Percentiles rank a stretch among this genome's conserved stretches.
Evolutionary conservation across 192 early-diverging fungal species (phyloP).

Genomic region (Umbelopsis ramanniana): DNA sequence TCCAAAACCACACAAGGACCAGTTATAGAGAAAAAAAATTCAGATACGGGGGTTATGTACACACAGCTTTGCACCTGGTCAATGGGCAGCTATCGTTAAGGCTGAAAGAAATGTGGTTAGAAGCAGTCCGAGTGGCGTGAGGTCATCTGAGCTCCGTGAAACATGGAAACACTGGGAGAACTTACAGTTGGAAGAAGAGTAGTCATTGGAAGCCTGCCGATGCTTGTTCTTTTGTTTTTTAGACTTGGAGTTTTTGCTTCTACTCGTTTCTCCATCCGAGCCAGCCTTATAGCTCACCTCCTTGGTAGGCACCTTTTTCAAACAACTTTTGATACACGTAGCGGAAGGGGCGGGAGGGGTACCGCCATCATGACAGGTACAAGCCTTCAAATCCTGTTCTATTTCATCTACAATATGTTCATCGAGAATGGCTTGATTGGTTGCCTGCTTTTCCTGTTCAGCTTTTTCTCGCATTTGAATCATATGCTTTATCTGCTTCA

Average conservation of each 20-base stretch:
- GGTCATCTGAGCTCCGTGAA: slow-evolving; percentile 20
- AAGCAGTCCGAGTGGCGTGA: slow-evolving; percentile 9
- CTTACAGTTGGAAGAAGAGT: background rate
- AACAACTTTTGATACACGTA: slow-evolving; percentile 30
- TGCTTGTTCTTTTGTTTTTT: slow-evolving; percentile 2
- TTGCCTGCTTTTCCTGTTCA: slow-evolving; percentile 27
- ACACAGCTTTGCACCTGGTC: background rate
- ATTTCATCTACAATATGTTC: slow-evolving; percentile 41
- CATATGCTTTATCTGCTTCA: slow-evolving; percentile 31
- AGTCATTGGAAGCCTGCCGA: background rate
- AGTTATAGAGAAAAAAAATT: too few species aligned
- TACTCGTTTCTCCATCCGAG: background rate
- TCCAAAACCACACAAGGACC: too few species aligned
- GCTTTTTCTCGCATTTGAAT: slow-evolving; percentile 34
- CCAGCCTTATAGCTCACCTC: background rate
- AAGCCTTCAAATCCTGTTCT: slow-evolving; percentile 11
- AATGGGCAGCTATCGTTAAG: slow-evolving; percentile 9
- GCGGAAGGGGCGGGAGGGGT: background rate
- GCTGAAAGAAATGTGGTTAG: background rate
- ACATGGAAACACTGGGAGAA: background rate
- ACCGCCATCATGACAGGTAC: slow-evolving; percentile 1
- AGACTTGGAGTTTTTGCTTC: background rate
- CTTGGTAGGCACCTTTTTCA: slow-evolving; percentile 28
- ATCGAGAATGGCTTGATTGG: slow-evolving; percentile 32
- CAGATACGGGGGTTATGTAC: too few species aligned